Evolutionary conservation across 768 basidiomycete species (phyloP), one percentile per base, ranked within the genome.

Genomic region (Boletellus sp.): DNA sequence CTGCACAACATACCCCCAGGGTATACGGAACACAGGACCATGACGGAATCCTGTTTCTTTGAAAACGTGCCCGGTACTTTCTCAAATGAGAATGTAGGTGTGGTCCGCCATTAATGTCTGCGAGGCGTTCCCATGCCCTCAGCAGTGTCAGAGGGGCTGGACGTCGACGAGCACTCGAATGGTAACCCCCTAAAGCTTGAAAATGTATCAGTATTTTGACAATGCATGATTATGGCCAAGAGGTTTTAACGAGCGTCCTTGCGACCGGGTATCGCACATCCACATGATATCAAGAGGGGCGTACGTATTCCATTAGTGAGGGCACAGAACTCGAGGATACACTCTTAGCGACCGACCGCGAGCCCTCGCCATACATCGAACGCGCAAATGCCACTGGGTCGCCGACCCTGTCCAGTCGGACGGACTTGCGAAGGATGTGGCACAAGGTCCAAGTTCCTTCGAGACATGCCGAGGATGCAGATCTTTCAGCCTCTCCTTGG

Each of bases 401-500:
- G 24, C 11, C 31, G 33, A 41, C 43, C 19, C 40, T 31, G 19
- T 17, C n/a, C 7, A 51, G 16, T 23, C 19, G 12, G 48, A 34
- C 6, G 23, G 41, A 39, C 34, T 11, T 31, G 40, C 8, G 6
- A 42, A 42, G 42, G 34, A 20, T 37, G 34, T n/a, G 22, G 9
- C 19, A 6, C 19, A 9, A 43, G 31, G 37, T 17, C 43, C 2
- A 16, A 23, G 11, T 33, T 28, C 28, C 28, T 28, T 11, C 33
- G 8, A 34, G 34, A 42, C 24, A 40, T 24, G 22, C n/a, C 6
- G 15, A 42, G 34, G 12, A 19, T 34, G 46, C 41, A 33, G 38
- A 23, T 17, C 24, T 38, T 32, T 50, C 57, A 68, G 40, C 55
- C 55, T 52, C 58, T 69, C 55, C 46, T 67, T 28, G 62, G 37